A percentile compares a stretch with the other conserved stretches of the same genome.
Evolutionary conservation across 345 rosid species (phyloP).

Genomic region (Eucalyptus erythrocorys): DNA sequence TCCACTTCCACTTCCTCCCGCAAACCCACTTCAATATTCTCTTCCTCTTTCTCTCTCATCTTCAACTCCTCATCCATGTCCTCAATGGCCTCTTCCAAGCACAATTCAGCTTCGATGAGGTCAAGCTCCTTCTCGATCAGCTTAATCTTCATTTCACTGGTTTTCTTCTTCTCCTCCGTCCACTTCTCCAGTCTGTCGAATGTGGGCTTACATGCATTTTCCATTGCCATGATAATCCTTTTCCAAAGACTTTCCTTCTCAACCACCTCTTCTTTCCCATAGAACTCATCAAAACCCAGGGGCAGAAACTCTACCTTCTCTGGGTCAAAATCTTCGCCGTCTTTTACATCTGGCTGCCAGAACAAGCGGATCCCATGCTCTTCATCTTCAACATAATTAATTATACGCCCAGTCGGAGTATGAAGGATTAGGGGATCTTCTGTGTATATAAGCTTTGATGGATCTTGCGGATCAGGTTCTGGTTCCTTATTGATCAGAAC

Average conservation of each 20-base stretch:
- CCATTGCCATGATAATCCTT: constrained; percentile 29
- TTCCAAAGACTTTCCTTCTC: constrained; percentile 30
- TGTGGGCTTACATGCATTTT: constrained; percentile 38
- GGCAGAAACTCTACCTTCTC: constrained; percentile 63
- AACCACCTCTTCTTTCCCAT: constrained; percentile 37
- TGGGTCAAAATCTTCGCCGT: constrained; percentile 64
- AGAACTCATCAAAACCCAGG: constrained; percentile 86
- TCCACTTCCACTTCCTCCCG: constrained; percentile 29
- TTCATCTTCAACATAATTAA: constrained; percentile 78
- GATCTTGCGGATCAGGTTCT: constrained; percentile 84
- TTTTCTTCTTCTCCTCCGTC: constrained; percentile 70
- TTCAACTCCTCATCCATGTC: constrained; percentile 72
- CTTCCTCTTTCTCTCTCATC: constrained; percentile 58
- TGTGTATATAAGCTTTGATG: constrained; percentile 46
- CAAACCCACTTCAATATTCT: constrained; percentile 35
- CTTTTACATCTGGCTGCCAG: constrained; percentile 80
- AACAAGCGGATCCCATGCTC: constrained; percentile 70
- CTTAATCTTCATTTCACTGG: constrained; percentile 45
- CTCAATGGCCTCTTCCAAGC: constrained; percentile 82
- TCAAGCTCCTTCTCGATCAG: constrained; percentile 60
- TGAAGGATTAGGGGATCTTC: constrained; percentile 85
- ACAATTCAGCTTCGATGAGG: constrained; percentile 73
- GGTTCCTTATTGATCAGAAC: constrained; percentile 71
- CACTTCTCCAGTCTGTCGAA: constrained; percentile 57
- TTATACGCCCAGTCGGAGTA: constrained; percentile 68